Evolutionary conservation across 805 yeast genomes (phyloP), one percentile per base, ranked within the genome.

Genomic region (Komagataella phaffii): DNA sequence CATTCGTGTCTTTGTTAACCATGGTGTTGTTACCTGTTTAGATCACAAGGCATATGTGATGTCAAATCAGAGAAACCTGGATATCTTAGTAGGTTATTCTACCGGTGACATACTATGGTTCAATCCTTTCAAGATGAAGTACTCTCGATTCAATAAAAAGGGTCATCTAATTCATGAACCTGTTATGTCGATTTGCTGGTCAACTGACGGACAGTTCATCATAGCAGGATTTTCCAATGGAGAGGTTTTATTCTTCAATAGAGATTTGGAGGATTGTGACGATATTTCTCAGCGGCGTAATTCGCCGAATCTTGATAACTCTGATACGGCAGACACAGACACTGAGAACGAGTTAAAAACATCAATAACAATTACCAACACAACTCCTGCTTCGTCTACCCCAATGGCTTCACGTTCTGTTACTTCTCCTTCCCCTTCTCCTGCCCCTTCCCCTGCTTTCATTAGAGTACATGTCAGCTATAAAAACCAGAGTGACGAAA

Each of bases 71-170:
- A 59, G 59, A 24, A 67, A 67, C 44, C 65, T 84, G 6, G 81
- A 81, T 50, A 68, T 81, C 6, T 64, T 80, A 2, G 55, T 82
- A 17, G 93, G 91, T 1, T 75, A 80, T 55, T 76, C 82, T 17
- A 66, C 80, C 1, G 88, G 91, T n/a, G 88, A 81, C 57, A 62
- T 85, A 2, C 55, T 84, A 5, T 73, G 88, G 74, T 54, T 81
- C 43, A 85, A 83, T 55, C 75, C 83, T 7, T 63, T 69, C 24
- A 65, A 71, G 45, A 67, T 69, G 62, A 71, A 71, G 52, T 79
- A 76, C 61, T 61, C 75, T 23, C 69, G 82, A 46, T 64, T 78
- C 64, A 79, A 79, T 61, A 79, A 77, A 56, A 66, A 68, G 52
- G 80, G 78, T 6, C 68, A 61, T 53, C 61, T 64, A 53, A 72